A percentile compares a stretch with the other conserved stretches of the same genome.
Evolutionary conservation across 2,329 filamentous ascomycete genomes (phyloP).

Genomic region (Neofusicoccum parvum): DNA sequence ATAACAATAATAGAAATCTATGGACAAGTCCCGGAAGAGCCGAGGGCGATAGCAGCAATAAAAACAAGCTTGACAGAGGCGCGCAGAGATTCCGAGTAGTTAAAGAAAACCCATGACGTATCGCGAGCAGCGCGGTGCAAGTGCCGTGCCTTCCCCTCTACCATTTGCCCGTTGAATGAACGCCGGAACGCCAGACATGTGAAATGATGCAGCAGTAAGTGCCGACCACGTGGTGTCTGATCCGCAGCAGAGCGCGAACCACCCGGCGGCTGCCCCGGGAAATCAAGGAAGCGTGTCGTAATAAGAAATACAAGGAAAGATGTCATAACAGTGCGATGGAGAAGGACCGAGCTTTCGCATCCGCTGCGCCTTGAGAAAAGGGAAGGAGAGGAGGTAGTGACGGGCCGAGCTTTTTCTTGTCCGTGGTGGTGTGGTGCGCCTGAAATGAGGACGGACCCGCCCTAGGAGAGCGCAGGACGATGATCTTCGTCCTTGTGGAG

Average conservation of each 20-base stretch:
- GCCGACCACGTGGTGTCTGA: background rate
- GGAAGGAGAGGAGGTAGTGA: background rate
- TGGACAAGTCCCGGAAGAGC: background rate
- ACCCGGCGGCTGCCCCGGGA: background rate
- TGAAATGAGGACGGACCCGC: slow-evolving; percentile 3
- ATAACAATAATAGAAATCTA: background rate
- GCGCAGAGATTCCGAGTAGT: background rate
- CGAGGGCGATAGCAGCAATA: background rate
- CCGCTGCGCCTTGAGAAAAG: background rate
- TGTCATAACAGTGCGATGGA: background rate
- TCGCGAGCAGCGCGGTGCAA: background rate
- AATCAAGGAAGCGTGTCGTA: slow-evolving; percentile 15
- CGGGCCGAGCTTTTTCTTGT: slow-evolving; percentile 3
- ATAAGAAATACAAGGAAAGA: background rate
- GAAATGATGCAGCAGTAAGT: background rate
- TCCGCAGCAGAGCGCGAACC: background rate
- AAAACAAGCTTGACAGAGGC: background rate
- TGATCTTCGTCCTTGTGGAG: background rate
- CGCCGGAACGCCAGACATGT: slow-evolving; percentile 9
- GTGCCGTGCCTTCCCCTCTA: background rate
- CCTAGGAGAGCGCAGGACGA: background rate
- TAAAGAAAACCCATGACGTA: background rate
- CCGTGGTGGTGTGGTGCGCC: slow-evolving; percentile 3
- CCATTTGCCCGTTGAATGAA: background rate
- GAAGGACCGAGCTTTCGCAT: slow-evolving; percentile 3